Evolutionary conservation across 768 basidiomycete species (phyloP).

Genomic region (Lentinula raphanica): DNA sequence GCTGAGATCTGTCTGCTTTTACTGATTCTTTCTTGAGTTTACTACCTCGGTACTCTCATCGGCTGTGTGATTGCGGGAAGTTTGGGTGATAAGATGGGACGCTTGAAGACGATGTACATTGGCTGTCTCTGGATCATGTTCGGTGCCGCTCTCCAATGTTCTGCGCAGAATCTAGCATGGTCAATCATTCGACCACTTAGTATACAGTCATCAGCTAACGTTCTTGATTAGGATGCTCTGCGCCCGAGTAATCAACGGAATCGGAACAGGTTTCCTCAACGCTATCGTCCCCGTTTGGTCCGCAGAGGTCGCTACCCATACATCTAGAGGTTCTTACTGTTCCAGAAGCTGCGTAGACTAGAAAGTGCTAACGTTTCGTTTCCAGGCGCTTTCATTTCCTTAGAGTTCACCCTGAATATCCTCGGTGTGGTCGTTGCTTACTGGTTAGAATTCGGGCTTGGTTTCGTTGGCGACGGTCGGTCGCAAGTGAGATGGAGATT

Average conservation of each 20-base stretch:
- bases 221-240: constrained; percentile 35
- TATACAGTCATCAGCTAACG: background rate
- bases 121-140: constrained; percentile 36
- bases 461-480: constrained; percentile 37
- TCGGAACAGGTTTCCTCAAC: constrained; percentile 39
- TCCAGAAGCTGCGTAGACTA: background rate
- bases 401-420: constrained; percentile 36
- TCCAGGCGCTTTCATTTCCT: constrained; percentile 37
- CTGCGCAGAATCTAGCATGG: constrained; percentile 38
- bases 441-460: constrained; percentile 41
- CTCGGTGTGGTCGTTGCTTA: constrained; percentile 41
- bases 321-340: constrained; percentile 26
- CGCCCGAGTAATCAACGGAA: constrained; percentile 38
- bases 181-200: constrained; percentile 15
- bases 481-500: constrained; percentile 35
- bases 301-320: constrained; percentile 40
- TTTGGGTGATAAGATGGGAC: constrained; percentile 35
- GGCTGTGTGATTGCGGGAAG: constrained; percentile 37
- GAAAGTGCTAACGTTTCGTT: background rate
- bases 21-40: constrained; percentile 17
- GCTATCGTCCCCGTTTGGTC: constrained; percentile 42
- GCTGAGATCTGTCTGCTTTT: background rate
- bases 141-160: constrained; percentile 37
- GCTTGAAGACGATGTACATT: constrained; percentile 34
- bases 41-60: constrained; percentile 38